Evolutionary conservation across 371 early-diverging fungal species (phyloP).

Genomic region (Actinomortierella ambigua): DNA sequence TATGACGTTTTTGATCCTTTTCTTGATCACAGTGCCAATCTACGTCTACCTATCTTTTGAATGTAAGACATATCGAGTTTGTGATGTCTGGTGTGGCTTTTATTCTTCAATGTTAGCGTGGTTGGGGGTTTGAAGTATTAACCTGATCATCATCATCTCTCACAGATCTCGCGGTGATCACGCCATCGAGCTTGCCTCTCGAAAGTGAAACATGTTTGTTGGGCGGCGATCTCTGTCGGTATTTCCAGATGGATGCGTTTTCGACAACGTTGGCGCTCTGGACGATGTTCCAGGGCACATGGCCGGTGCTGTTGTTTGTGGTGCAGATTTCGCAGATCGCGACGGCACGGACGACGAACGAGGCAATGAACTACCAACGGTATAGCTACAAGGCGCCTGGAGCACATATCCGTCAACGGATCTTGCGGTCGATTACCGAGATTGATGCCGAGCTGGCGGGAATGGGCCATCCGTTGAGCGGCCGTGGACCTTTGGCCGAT

Average conservation of each 20-base stretch:
- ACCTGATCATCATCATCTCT: not conserved
- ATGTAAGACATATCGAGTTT: conserved; percentile 58
- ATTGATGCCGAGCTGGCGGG: conserved; percentile 47
- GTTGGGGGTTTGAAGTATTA: not conserved
- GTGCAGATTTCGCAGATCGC: conserved; percentile 85
- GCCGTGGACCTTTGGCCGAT: conserved; percentile 8
- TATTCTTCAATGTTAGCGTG: not conserved
- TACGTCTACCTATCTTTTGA: conserved; percentile 63
- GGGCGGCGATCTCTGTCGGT: conserved; percentile 66
- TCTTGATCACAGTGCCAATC: conserved; percentile 62
- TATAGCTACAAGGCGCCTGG: conserved; percentile 51
- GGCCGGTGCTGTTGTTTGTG: conserved; percentile 78
- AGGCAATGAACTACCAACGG: conserved; percentile 74
- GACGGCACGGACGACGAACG: conserved; percentile 87
- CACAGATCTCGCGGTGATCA: conserved; percentile 27
- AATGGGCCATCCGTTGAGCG: conserved; percentile 39
- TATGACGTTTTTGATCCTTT: conserved; percentile 71
- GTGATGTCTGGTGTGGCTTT: not conserved
- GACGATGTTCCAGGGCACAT: conserved; percentile 74
- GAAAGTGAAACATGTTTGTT: conserved; percentile 64
- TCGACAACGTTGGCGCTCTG: conserved; percentile 71
- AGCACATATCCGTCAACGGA: conserved; percentile 48
- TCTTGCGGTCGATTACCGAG: conserved; percentile 45
- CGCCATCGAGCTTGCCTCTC: conserved; percentile 48
- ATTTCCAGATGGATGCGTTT: conserved; percentile 77